Base-by-base conservation (phyloP, 495 filamentous ascomycete species). In the Chaetomium tenue region DNA sequence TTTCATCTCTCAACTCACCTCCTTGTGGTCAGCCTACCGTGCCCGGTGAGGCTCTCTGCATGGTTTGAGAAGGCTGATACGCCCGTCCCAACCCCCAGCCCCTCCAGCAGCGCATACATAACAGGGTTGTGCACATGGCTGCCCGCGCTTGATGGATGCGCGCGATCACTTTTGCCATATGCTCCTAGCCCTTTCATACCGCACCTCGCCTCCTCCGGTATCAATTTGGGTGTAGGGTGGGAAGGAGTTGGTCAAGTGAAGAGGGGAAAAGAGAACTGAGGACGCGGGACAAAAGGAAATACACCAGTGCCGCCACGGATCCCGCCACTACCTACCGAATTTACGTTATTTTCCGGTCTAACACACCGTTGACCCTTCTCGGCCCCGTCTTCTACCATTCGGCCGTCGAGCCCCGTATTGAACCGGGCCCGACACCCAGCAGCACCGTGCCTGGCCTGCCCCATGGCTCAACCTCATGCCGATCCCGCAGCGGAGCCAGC, bases 391-490 rank as follows among this genome's bases (percentile, higher is more conserved):
- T 11, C 7, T 23, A 23, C 22, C 33, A 40, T 13, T 18, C 39
- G 26, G 12, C 52, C 23, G 22, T 28, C 7, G 20, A 33, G 28
- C 22, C 22, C 59, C 47, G 37, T 55, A 30, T 53, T 47, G 58
- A 54, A 20, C 47, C 42, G 40, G 22, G 30, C 58, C 40, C 61
- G 42, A 40, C 55, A 52, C 47, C 39, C 26, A 47, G 51, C 50
- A 51, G 57, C 23, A 30, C 65, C 47, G 42, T 56, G 9, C 33
- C 52, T 58, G 30, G 55, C 52, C 64, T 46, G 58, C 53, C 62
- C 40, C 65, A 74, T 74, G 72, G 70, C 72, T 64, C 72, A 70
- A 68, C 6, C 58, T 51, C 60, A 65, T 26, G 33, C 56, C 20
- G 66, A 63, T 9, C 15, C 61, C 52, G 51, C 64, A 8, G 46